Evolutionary conservation across 306 rosid species (phyloP).

Genomic region (Biancaea sappan): DNA sequence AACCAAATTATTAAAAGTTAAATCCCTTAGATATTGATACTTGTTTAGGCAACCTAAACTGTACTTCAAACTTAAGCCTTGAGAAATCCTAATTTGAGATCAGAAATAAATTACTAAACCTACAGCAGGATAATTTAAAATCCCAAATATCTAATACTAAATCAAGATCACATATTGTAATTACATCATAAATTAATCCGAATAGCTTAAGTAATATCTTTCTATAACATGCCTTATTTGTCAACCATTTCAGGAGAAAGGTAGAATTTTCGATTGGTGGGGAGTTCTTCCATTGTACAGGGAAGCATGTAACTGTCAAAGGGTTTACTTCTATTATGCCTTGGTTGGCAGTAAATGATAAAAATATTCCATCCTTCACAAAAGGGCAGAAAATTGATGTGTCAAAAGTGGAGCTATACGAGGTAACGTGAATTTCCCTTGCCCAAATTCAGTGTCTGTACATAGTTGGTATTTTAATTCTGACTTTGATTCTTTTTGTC

Average conservation of each 20-base stretch:
- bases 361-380: slow-evolving; percentile 75
- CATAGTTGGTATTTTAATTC: background rate
- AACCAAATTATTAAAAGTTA: background rate
- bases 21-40: background rate
- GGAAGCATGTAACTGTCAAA: slow-evolving; percentile 60
- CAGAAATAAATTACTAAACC: background rate
- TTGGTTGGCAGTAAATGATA: slow-evolving; percentile 88
- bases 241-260: slow-evolving; percentile 65
- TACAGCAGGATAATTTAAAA: background rate
- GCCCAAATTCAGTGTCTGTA: slow-evolving; percentile 22
- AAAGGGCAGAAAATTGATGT: slow-evolving; percentile 81
- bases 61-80: background rate
- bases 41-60: background rate
- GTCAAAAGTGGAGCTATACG: slow-evolving; percentile 77
- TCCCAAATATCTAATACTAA: background rate
- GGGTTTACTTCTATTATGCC: slow-evolving; percentile 95
- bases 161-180: background rate
- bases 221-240: slow-evolving; percentile 20
- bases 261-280: slow-evolving; percentile 79
- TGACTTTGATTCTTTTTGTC: background rate
- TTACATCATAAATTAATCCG: background rate
- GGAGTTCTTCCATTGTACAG: slow-evolving; percentile 85
- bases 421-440: slow-evolving; percentile 52
- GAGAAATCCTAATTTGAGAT: background rate
- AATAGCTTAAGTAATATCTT: background rate